Base-by-base conservation (phyloP, 306 rosid species). In the Medicago arabica region DNA sequence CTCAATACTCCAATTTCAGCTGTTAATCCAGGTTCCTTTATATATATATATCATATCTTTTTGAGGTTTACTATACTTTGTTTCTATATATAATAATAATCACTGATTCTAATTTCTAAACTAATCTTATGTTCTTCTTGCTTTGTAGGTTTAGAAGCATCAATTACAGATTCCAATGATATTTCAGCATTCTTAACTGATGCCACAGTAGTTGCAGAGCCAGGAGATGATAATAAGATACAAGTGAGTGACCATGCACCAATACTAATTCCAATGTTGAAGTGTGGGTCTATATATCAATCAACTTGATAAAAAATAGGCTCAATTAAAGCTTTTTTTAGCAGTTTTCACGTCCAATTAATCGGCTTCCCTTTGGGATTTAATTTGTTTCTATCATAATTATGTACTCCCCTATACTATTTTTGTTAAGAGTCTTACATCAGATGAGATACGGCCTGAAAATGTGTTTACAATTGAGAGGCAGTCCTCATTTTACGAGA, bases 61-160 rank as follows among this genome's bases (percentile, higher is more conserved):
- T 23, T 23, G 28, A 23, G 28, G 28, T 23, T 23, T 23, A 23
- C 28, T 23, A 49, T 61, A 25, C 46, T 16, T 64, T 53, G 34
- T 55, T 53, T 70, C 36, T 71, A 23, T 70, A 50, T 49, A 69
- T 36, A 7, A 34, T 36, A 7, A 34, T 34, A 34, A 3, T 28
- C 31, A 34, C 50, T 71, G 54, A 6, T 62, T 9, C 54, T 63
- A 7, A 25, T 4, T 62, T 9, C 54, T 63, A 7, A 25, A 71
- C 57, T 78, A 39, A 23, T 73, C 14, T 70, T 6, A 44, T 57
- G n/a, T 28, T 75, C 11, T 76, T 19, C 38, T 34, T 46, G 44
- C 28, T 1, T 80, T 82, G 81, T 81, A 93, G 98, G 96, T 75
- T 76, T 89, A 31, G 96, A 87, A 82, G 96, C 93, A 78, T 88